Base-by-base conservation (phyloP, 2,329 filamentous ascomycete genomes). In the Penicillium digitatum region DNA sequence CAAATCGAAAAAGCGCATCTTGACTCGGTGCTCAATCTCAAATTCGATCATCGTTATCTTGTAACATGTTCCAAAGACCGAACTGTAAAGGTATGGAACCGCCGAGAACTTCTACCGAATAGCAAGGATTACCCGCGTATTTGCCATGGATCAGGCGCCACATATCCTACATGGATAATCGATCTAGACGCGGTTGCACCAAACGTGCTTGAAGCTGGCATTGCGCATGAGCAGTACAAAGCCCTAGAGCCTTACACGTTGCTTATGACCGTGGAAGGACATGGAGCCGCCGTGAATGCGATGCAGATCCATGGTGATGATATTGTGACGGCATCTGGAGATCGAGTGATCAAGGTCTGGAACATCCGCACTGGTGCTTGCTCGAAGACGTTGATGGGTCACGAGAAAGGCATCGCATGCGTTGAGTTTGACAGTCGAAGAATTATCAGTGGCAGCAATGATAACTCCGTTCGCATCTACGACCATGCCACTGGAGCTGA, bases 21-120 rank as follows among this genome's bases (percentile, higher is more conserved):
- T 29, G 94, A 99, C 72, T 96, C 93, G 0, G 92, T 99, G 0
- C 78, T 99, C 16, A 97, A 97, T 67, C 85, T 99, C 54, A 85
- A 89, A 58, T 99, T 97, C 63, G 92, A 97, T 69, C 87, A 90
- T 62, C 84, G 90, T 9, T 95, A 95, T 59, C 80, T 99, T 4
- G 90, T 97, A 12, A 99, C 94, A 0, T 97, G 94, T 67, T 97
- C 93, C 46, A 99, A 99, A 72, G 94, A 99, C 73, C 95, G 92
- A 72, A 88, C 88, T 0, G 96, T 99, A 79, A 96, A 96, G 73
- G 86, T 99, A 18, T 99, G 95, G 83, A 97, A 93, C 70, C 86
- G 94, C 5, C 81, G 78, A 18, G 79, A 85, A 18, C 76, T 96
- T n/a, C 76, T 70, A 42, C 73, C 74, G 3, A 69, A 72, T 27